Evolutionary conservation across 208 protist genomes (phyloP).

Genomic region (Trichomonas vaginalis): DNA sequence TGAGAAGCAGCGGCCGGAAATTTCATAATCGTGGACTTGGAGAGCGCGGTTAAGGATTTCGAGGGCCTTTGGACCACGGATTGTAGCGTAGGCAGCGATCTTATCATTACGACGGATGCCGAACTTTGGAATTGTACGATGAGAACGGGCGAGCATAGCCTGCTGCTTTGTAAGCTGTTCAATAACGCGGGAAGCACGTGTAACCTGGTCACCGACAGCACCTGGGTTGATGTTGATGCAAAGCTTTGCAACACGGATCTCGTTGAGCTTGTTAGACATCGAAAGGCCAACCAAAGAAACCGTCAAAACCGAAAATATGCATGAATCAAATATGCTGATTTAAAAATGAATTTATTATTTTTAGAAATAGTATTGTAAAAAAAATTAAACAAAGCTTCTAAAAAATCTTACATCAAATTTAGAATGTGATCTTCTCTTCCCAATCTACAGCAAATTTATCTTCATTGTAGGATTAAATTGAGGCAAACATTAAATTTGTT

Average conservation of each 20-base stretch:
- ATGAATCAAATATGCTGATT: no score
- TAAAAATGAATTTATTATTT: no score
- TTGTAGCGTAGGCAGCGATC: conserved; percentile 92
- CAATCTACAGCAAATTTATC: no score
- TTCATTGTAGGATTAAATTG: no score
- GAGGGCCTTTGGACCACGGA: conserved; percentile 93
- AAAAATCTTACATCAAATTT: no score
- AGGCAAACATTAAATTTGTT: no score
- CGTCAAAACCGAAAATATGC: no score
- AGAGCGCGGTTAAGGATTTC: conserved; percentile 94
- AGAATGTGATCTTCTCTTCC: no score
- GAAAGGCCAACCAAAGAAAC: no score
- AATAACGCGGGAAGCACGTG: conserved; percentile 10
- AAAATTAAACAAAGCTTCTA: no score
- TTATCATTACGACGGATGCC: conserved; percentile 97
- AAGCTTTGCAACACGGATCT: neutral
- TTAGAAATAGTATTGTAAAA: no score
- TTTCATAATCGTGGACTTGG: conserved; percentile 97
- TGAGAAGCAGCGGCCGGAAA: conserved; percentile 81
- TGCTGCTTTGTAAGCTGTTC: neutral
- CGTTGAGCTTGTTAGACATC: neutral
- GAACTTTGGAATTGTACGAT: conserved; percentile 94
- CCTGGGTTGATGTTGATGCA: conserved; percentile 14
- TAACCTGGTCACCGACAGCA: neutral
- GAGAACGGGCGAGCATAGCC: conserved; percentile 38